Evolutionary conservation across 148 eudicot species (phyloP).

Genomic region (Amaranthus palmeri): DNA sequence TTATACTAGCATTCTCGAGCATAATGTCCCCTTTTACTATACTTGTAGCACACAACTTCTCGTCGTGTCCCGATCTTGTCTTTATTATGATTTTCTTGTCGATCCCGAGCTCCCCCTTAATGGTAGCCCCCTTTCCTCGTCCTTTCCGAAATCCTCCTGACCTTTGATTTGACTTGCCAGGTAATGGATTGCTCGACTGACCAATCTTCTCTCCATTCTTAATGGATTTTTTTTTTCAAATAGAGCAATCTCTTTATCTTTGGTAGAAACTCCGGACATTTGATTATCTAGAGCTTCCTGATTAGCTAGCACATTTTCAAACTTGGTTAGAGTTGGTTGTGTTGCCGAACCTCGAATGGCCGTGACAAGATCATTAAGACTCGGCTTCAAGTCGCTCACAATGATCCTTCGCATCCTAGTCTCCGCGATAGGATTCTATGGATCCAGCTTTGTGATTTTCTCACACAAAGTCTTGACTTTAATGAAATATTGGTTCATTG

Average conservation of each 20-base stretch:
- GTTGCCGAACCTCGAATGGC: slow-evolving; percentile 7
- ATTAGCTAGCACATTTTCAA: slow-evolving; percentile 10
- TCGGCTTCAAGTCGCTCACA: no score
- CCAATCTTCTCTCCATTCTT: not conserved
- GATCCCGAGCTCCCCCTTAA: no score
- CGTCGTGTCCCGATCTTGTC: no score
- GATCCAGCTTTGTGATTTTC: no score
- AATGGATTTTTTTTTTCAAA: not conserved
- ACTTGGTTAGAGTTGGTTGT: slow-evolving; percentile 4
- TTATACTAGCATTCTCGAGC: no score
- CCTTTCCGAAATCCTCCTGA: not conserved
- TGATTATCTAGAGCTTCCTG: slow-evolving; percentile 16
- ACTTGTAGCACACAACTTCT: no score
- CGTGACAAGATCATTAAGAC: not conserved
- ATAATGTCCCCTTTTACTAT: no score
- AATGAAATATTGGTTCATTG: not conserved
- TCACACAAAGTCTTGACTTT: not conserved
- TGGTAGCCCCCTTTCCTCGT: not conserved
- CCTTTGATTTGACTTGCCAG: not conserved
- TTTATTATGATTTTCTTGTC: no score
- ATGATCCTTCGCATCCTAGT: no score
- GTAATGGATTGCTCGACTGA: not conserved
- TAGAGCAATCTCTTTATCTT: not conserved
- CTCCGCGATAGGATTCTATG: no score
- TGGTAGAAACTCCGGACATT: not conserved